phyloP scores from a whole-genome alignment of 2,329 filamentous ascomycete genomes.

The Phialophora expanda region DNA sequence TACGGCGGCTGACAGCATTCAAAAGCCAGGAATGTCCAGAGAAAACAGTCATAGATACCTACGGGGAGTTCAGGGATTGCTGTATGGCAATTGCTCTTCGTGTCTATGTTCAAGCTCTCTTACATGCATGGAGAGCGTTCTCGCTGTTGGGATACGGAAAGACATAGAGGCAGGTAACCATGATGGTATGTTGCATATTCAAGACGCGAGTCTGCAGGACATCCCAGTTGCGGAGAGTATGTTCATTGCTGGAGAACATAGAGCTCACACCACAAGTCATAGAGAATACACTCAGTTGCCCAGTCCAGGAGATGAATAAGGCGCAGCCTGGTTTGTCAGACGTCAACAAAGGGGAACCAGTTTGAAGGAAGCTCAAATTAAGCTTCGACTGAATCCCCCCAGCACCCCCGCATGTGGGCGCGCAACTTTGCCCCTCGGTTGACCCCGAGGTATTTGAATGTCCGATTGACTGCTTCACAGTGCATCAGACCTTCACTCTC shows the following conservation, averaged over 20 bases:
- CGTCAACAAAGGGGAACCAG: neutral
- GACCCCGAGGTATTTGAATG: neutral
- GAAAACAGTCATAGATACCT: neutral
- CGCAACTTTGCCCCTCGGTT: neutral
- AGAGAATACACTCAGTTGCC: neutral
- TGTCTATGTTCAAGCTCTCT: neutral
- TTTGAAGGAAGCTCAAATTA: constrained; percentile 5
- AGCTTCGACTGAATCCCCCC: neutral
- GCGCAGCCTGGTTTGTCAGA: neutral
- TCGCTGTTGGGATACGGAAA: neutral
- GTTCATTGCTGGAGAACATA: neutral
- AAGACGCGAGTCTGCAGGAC: neutral
- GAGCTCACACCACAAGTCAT: neutral
- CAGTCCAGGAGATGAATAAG: constrained; percentile 1
- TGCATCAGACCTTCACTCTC: neutral
- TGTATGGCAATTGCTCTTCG: neutral
- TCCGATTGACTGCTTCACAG: neutral
- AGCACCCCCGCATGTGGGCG: neutral
- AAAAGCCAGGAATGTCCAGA: neutral
- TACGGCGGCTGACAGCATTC: neutral
- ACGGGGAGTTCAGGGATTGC: neutral
- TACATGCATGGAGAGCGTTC: neutral
- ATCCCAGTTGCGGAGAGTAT: neutral
- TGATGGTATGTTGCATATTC: neutral
- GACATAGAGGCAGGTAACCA: neutral